Percentiles rank a stretch among this genome's conserved stretches.
phyloP scores from a whole-genome alignment of 2,329 filamentous ascomycete genomes.

The Hymenoscyphus fructigenus region DNA sequence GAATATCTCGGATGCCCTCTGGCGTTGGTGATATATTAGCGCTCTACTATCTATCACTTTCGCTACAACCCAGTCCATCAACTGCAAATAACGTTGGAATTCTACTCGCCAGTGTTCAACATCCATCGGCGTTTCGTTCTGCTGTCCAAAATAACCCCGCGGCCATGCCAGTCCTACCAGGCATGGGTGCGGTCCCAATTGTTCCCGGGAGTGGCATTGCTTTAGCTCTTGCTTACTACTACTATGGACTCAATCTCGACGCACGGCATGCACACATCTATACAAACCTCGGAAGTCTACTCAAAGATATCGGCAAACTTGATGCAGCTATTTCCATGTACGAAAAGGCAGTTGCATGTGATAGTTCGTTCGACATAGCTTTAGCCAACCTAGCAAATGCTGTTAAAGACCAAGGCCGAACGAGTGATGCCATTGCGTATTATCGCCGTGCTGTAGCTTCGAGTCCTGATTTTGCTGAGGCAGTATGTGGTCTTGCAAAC shows the following conservation, averaged over 20 bases:
- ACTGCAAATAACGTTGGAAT: conserved; percentile 99
- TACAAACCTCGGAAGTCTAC: conserved; percentile 89
- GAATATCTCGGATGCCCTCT: conserved; percentile 60
- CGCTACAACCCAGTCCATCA: conserved; percentile 91
- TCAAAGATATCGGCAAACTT: conserved; percentile 95
- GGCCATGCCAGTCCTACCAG: conserved; percentile 59
- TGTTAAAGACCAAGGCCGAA: conserved; percentile 91
- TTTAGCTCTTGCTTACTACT: conserved; percentile 88
- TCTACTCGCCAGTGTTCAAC: conserved; percentile 89
- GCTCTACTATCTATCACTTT: conserved; percentile 92
- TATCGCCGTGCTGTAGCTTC: conserved; percentile 86
- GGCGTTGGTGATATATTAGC: conserved; percentile 90
- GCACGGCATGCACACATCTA: conserved; percentile 91
- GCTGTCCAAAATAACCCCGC: conserved; percentile 34
- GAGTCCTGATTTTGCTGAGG: conserved; percentile 96
- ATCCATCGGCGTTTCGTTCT: conserved; percentile 47
- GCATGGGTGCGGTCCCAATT: conserved; percentile 48
- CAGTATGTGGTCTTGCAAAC: conserved; percentile 91
- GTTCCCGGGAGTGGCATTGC: conserved; percentile 82
- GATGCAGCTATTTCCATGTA: conserved; percentile 95
- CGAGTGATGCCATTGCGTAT: conserved; percentile 87
- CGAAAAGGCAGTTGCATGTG: conserved; percentile 87
- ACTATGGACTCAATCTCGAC: conserved; percentile 87
- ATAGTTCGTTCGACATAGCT: conserved; percentile 94
- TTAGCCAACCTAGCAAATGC: conserved; percentile 95